Base-by-base conservation (phyloP, 148 eudicot species). In the Chenopodium quinoa region DNA sequence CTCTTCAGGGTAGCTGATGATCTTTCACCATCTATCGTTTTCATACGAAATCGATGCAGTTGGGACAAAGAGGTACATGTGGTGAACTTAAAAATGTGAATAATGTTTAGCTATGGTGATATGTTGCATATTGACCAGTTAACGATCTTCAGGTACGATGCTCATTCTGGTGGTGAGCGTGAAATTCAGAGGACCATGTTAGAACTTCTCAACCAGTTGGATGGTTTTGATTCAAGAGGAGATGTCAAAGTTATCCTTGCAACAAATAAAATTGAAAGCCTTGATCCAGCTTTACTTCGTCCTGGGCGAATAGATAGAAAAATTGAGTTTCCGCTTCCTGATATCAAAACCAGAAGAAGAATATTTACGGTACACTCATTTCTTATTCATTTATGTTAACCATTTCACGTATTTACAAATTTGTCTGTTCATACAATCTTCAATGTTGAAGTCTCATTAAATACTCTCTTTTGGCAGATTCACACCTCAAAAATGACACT, bases 101-200 rank as follows among this genome's bases (percentile, higher is more conserved):
- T 4, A 17, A 71, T 25, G 32, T 25, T 34, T 79, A 27, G n/a
- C 63, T 27, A 22, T 60, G 47, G 19, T 13, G 14, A 12, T 10
- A 22, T 73, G 12, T 47, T 10, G 31, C 12, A 12, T 4, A 47
- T 20, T 48, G 32, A 73, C 34, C n/a, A 12, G 8, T 73, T 3
- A 73, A 4, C 23, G 20, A 48, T 56, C 34, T 82, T 9, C 86
- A 95, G 97, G 97, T 95, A 95, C 71, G 99, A 95, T 82, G 99
- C 99, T 56, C 97, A 93, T 86, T 95, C 99, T 75, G 99, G 99
- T 66, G 99, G 99, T 62, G 99, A 95, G 75, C 98, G 99, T 84
- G 99, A 95, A 86, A 93, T 95, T 79, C 99, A 95, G 88, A 91
- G 99, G 92, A 95, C 99, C 64, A 95, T 95, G 99, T 86, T 95